Evolutionary conservation across 164 flowering plant genomes (phyloP).

Genomic region (Stephania cephalantha): DNA sequence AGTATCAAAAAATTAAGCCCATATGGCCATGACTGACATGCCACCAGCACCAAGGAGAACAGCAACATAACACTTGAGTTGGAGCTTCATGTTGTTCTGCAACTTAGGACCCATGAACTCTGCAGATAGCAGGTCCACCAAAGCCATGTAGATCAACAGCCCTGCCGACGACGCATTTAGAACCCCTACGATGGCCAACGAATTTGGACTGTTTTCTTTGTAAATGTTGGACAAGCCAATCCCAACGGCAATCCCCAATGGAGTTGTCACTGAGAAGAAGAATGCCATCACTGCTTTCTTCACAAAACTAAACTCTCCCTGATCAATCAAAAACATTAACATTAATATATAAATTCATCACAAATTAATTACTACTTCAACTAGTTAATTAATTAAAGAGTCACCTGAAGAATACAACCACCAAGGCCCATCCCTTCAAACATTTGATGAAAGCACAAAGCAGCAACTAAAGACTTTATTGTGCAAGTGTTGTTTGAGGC

Average conservation of each 20-base stretch:
- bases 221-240: slow-evolving; percentile 39
- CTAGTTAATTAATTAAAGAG: too few relatives aligned
- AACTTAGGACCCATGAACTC: slow-evolving; percentile 52
- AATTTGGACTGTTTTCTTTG: slow-evolving; percentile 33
- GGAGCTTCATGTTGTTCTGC: slow-evolving; percentile 39
- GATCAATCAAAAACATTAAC: background rate
- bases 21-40: slow-evolving; percentile 46
- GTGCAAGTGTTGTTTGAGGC: slow-evolving; percentile 27
- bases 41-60: slow-evolving; percentile 49
- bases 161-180: slow-evolving; percentile 44
- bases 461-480: slow-evolving; percentile 33
- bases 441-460: slow-evolving; percentile 34
- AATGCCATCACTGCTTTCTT: slow-evolving; percentile 43
- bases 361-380: background rate
- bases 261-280: slow-evolving; percentile 51
- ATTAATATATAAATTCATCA: too few relatives aligned
- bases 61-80: slow-evolving; percentile 30
- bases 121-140: slow-evolving; percentile 46
- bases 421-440: slow-evolving; percentile 42
- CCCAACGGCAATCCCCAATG: slow-evolving; percentile 44
- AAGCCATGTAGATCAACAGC: slow-evolving; percentile 44
- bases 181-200: slow-evolving; percentile 41
- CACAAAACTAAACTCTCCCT: slow-evolving; percentile 35
- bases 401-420: slow-evolving; percentile 30
- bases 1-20: background rate